These are phyloP conservation scores for Podaxis sp. DNA, from an alignment of 768 basidiomycete species.

Conservation along the genomic window DNA sequence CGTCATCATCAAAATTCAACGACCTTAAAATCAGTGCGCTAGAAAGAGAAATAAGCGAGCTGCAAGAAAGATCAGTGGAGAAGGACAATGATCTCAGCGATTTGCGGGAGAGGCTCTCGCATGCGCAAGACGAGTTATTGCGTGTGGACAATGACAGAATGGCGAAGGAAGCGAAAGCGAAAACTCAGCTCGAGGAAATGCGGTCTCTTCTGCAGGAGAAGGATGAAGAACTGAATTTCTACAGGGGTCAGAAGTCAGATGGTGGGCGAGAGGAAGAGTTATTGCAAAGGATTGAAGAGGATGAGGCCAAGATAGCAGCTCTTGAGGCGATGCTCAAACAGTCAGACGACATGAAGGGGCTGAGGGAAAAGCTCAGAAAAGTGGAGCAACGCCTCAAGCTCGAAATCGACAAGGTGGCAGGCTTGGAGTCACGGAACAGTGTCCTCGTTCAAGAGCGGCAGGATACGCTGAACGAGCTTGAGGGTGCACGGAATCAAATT, in stretches of 20 bases:
- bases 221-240: constrained; percentile 52
- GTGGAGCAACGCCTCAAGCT: constrained; percentile 35
- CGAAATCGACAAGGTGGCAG: constrained; percentile 35
- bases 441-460: constrained; percentile 55
- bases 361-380: constrained; percentile 35
- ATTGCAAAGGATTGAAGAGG: constrained; percentile 65
- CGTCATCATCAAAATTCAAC: constrained; percentile 58
- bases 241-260: constrained; percentile 36
- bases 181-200: constrained; percentile 40
- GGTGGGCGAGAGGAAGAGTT: constrained; percentile 56
- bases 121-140: constrained; percentile 43
- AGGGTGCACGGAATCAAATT: constrained; percentile 31
- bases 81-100: constrained; percentile 40
- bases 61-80: constrained; percentile 36
- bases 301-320: constrained; percentile 59
- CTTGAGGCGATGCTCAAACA: constrained; percentile 47
- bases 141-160: constrained; percentile 56
- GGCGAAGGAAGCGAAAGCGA: constrained; percentile 44
- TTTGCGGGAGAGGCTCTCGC: constrained; percentile 43
- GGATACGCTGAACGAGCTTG: constrained; percentile 37
- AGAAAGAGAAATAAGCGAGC: constrained; percentile 52
- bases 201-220: constrained; percentile 43
- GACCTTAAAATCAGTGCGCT: constrained; percentile 44
- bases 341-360: constrained; percentile 30
- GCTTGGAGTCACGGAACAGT: constrained; percentile 37